Percentiles rank a stretch among this genome's conserved stretches.
phyloP scores from a whole-genome alignment of 768 basidiomycete genomes.

The Pilatotrama ljubarskyi region DNA sequence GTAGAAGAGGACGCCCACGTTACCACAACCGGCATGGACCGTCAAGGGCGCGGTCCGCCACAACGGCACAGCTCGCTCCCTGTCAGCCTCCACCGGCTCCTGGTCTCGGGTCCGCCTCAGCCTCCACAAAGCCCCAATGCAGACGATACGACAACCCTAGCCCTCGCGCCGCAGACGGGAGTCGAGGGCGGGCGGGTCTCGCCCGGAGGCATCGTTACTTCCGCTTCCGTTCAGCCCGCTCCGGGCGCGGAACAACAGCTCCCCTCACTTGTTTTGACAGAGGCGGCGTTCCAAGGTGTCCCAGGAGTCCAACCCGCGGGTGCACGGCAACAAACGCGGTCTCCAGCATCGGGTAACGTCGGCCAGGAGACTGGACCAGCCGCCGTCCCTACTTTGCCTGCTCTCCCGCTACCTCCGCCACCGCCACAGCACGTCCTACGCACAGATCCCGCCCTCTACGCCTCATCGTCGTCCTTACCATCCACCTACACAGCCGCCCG shows the following conservation, averaged over 20 bases:
- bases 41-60: constrained; percentile 15
- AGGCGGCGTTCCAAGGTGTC: background rate
- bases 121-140: constrained; percentile 1
- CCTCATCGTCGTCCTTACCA: constrained; percentile 1
- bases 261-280: constrained; percentile 7
- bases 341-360: background rate
- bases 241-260: background rate
- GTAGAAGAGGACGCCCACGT: background rate
- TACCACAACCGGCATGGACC: constrained; percentile 11
- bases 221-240: constrained; percentile 5
- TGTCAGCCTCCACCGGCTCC: constrained; percentile 16
- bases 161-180: background rate
- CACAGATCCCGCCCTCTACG: constrained; percentile 15
- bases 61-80: constrained; percentile 21
- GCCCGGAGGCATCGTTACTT: background rate
- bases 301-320: background rate
- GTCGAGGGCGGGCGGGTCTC: background rate
- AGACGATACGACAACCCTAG: background rate
- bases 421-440: background rate
- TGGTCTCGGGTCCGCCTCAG: constrained; percentile 12
- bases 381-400: background rate
- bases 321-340: background rate
- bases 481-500: background rate
- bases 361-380: constrained; percentile 1
- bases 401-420: constrained; percentile 1